Percentiles rank a stretch among this genome's conserved stretches.
phyloP scores from a whole-genome alignment of 2,329 filamentous ascomycete species.

The Diaporthe ampelina region DNA sequence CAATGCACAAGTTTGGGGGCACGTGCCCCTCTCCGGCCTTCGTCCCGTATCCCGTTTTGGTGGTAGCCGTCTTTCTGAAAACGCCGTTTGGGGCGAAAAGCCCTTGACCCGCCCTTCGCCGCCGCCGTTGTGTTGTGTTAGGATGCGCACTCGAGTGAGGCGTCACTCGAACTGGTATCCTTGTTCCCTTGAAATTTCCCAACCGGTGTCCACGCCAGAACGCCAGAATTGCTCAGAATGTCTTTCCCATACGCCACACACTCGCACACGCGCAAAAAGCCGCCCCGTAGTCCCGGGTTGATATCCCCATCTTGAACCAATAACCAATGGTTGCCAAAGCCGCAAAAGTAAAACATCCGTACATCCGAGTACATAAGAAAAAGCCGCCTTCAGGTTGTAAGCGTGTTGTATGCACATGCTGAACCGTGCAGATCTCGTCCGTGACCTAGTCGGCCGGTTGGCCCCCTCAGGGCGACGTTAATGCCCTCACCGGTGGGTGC shows the following conservation, averaged over 20 bases:
- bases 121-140: conserved; percentile 24
- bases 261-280: neutral
- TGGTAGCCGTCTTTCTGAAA: conserved; percentile 22
- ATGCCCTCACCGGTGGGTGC: conserved; percentile 7
- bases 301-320: neutral
- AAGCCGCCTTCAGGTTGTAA: neutral
- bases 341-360: neutral
- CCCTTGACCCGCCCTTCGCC: conserved; percentile 1
- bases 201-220: conserved; percentile 35
- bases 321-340: neutral
- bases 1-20: conserved; percentile 26
- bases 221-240: conserved; percentile 30
- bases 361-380: conserved; percentile 11
- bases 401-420: no score
- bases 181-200: conserved; percentile 24
- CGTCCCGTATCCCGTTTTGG: conserved; percentile 32
- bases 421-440: neutral
- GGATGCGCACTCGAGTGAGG: conserved; percentile 33
- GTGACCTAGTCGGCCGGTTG: neutral
- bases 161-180: conserved; percentile 36
- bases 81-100: conserved; percentile 21
- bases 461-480: neutral
- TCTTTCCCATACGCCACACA: conserved; percentile 13
- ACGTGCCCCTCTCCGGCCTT: conserved; percentile 20
- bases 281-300: neutral